phyloP scores from a whole-genome alignment of 2,329 filamentous ascomycete species.

The Hymenoscyphus fraxineus region DNA sequence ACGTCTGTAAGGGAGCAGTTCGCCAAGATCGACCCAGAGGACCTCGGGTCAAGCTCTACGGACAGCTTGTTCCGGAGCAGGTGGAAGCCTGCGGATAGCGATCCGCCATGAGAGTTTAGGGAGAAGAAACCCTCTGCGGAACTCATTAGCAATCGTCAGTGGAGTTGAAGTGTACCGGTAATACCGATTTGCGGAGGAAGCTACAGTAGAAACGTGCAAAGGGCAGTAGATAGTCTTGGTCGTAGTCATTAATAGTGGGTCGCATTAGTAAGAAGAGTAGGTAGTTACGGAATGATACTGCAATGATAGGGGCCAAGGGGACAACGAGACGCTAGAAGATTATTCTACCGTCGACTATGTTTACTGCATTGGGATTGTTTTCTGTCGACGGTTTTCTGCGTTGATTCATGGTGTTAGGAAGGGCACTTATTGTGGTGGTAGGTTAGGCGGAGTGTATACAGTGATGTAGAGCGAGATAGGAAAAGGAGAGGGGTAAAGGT shows the following conservation, averaged over 20 bases:
- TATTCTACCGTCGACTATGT: not conserved
- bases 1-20: not conserved
- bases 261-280: not conserved
- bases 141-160: constrained; percentile 1
- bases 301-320: not conserved
- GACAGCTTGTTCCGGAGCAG: constrained; percentile 1
- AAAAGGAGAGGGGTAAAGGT: not conserved
- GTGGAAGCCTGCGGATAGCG: not conserved
- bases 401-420: not conserved
- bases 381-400: not conserved
- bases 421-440: not conserved
- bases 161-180: not conserved
- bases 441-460: too few relatives aligned
- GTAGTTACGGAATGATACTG: not conserved
- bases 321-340: not conserved
- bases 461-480: not conserved
- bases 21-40: not conserved
- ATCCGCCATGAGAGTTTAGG: not conserved
- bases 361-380: not conserved
- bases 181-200: not conserved
- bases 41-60: not conserved
- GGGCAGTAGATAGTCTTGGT: constrained; percentile 1
- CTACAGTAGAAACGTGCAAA: not conserved
- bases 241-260: not conserved
- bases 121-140: not conserved